Evolutionary conservation across 139 green algal species (phyloP).

Genomic region (Chlorella sp.): DNA sequence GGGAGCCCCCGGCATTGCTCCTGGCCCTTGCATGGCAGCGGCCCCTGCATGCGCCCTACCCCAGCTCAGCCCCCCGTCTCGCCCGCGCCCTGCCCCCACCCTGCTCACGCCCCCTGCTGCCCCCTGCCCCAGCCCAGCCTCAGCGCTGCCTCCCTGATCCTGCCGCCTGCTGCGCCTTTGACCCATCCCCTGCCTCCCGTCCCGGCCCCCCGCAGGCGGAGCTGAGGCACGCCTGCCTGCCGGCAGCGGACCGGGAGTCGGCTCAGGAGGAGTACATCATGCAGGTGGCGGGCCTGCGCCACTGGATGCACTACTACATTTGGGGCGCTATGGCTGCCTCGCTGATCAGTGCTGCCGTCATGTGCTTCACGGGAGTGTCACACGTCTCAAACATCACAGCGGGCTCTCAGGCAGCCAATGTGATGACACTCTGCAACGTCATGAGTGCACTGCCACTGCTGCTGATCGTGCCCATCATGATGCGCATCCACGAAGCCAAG

Average conservation of each 20-base stretch:
- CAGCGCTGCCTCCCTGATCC: background rate
- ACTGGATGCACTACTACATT: background rate
- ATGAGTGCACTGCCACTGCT: background rate
- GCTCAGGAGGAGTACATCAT: background rate
- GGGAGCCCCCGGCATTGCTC: too few species aligned
- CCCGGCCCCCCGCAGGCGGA: background rate
- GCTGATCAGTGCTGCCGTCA: background rate
- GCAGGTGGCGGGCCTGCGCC: background rate
- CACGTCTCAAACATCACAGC: background rate
- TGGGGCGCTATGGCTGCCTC: too few species aligned
- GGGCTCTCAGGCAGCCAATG: background rate
- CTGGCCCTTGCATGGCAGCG: too few species aligned
- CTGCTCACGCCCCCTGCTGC: too few species aligned
- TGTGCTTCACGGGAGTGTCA: background rate
- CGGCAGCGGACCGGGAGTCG: background rate
- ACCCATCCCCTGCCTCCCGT: background rate
- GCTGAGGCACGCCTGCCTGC: background rate
- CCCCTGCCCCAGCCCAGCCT: too few species aligned
- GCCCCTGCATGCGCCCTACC: background rate
- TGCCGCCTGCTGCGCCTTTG: background rate
- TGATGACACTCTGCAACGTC: background rate
- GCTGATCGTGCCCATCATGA: background rate
- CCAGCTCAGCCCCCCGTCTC: too few species aligned
- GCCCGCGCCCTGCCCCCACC: too few species aligned
- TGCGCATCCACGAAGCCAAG: background rate